Evolutionary conservation across 2,329 filamentous ascomycete species (phyloP).

Genomic region (Aspergillus sp.): DNA sequence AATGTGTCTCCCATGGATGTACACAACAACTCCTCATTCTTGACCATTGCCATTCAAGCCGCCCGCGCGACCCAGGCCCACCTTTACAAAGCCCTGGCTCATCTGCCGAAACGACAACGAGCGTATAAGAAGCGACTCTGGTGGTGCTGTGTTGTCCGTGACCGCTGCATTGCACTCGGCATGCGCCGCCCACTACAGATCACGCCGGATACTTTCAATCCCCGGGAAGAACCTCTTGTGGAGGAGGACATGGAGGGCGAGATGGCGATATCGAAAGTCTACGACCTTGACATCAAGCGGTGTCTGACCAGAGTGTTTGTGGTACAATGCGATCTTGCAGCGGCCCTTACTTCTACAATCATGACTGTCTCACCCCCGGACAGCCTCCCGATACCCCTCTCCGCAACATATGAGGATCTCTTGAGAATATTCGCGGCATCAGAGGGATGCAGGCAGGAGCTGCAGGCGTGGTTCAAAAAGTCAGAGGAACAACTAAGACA

Average conservation of each 20-base stretch:
- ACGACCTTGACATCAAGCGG: background rate
- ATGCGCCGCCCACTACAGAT: background rate
- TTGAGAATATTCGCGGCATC: no score
- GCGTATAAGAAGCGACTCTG: background rate
- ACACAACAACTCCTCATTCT: background rate
- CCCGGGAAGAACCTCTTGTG: background rate
- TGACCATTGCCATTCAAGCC: background rate
- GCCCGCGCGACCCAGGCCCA: background rate
- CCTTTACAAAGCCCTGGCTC: background rate
- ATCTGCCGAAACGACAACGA: background rate
- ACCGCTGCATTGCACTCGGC: background rate
- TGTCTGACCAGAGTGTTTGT: background rate
- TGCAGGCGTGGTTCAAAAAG: no score
- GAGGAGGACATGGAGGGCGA: background rate
- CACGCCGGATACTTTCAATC: background rate
- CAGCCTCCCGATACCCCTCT: background rate
- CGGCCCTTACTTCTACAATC: background rate
- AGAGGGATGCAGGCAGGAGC: no score
- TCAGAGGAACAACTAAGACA: no score
- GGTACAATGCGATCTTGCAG: background rate
- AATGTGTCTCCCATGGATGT: background rate
- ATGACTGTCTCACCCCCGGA: background rate
- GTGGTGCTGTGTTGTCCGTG: background rate
- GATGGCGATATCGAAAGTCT: background rate
- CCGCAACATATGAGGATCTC: no score